Base-by-base conservation (phyloP, 768 basidiomycete species). In the Boletus sp. region DNA sequence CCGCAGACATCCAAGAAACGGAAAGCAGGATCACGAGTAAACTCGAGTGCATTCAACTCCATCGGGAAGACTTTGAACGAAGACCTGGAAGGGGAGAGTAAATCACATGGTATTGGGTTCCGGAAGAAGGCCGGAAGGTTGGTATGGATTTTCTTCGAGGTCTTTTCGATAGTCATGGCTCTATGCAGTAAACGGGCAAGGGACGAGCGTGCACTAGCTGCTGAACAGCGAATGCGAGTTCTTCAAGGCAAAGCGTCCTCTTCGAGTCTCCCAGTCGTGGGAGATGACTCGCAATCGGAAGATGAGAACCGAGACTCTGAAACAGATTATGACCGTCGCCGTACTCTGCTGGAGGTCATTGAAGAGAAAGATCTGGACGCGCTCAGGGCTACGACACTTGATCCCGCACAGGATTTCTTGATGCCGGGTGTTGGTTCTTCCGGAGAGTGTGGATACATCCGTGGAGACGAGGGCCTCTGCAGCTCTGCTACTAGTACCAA, bases 191-290 rank as follows among this genome's bases (percentile, higher is more conserved):
- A 90, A 68, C 80, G 87, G 33, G 91, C 90, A 14, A 75, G 90
- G 56, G 90, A 90, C 61, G 89, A 90, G 67, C 80, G 90, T 54
- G 90, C 89, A 2, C 61, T 84, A 36, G 91, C 90, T n/a, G 83
- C 81, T 7, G 89, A 93, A 71, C 77, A 74, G 20, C 79, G 92
- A 35, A 50, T 89, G 12, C 71, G 71, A 48, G 76, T 77, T 9
- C 64, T 85, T 46, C 77, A 80, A 68, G 68, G 67, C 39, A 50
- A 67, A n/a, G 42, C 41, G 17, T 54, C 63, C 36, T 46, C 58
- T 41, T 60, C 56, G 32, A 37, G n/a, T 10, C 18, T 37, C 57
- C n/a, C 66, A 57, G 36, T 58, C 53, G 10, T 56, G 58, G 37
- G 54, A 55, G 35, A 61, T 71, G 75, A 75, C 42, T 68, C 72